A percentile compares a stretch with the other conserved stretches of the same genome.
Conservation (phyloP, 768 basidiomycete species). For the Podaxis sp. region DNA sequence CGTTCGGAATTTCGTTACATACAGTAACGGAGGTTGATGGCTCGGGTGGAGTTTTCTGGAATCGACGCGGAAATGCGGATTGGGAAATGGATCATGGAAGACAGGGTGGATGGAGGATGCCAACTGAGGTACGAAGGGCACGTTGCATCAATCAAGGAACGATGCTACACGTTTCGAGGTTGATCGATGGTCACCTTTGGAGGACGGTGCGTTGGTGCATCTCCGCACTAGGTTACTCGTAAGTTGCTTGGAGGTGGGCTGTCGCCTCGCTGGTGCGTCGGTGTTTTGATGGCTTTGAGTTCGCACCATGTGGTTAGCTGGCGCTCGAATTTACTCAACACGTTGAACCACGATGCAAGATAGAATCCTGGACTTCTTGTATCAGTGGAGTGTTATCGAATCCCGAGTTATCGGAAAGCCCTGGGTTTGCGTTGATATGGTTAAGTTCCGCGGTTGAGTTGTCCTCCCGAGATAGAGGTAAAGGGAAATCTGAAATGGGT, state of each 20-base stretch:
- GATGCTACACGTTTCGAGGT: constrained; percentile 19
- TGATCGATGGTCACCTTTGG: background rate
- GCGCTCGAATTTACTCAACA: background rate
- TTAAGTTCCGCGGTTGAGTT: constrained; percentile 1
- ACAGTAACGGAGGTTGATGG: background rate
- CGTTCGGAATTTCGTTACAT: background rate
- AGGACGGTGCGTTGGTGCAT: background rate
- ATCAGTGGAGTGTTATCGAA: background rate
- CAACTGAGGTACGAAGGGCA: constrained; percentile 15
- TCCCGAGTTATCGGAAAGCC: background rate
- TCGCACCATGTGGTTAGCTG: background rate
- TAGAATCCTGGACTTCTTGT: background rate
- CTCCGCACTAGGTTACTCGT: background rate
- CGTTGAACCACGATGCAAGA: background rate
- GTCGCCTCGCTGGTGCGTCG: background rate
- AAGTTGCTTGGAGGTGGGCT: background rate
- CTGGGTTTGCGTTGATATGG: background rate
- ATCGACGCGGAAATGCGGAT: constrained; percentile 12
- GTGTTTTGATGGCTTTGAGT: background rate
- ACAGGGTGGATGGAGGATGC: constrained; percentile 2
- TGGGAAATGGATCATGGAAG: background rate
- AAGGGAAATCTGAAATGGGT: constrained; percentile 2
- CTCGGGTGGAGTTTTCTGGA: background rate
- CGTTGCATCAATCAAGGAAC: constrained; percentile 17
- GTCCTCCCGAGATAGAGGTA: background rate